Conservation (phyloP, 1,284 basidiomycete species). For the Neonothopanus nambi region DNA sequence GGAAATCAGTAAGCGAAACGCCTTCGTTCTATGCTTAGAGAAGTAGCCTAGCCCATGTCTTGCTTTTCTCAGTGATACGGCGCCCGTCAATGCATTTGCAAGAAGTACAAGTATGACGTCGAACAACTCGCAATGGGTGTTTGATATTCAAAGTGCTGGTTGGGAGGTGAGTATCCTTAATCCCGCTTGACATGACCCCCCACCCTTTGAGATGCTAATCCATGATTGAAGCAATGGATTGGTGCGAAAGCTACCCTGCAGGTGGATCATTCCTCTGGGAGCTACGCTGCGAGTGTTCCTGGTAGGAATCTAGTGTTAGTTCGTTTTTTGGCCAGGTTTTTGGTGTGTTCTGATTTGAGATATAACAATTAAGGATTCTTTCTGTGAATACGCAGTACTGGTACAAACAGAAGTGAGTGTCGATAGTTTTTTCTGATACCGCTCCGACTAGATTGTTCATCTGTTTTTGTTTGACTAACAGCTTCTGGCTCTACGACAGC, state of each 20-base stretch:
- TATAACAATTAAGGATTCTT: conserved; percentile 55
- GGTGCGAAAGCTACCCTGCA: conserved; percentile 35
- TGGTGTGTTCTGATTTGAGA: too few species aligned
- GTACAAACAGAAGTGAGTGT: conserved; percentile 50
- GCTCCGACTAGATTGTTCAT: conserved; percentile 5
- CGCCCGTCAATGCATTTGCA: conserved; percentile 50
- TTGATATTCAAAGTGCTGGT: conserved; percentile 44
- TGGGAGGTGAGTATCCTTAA: conserved; percentile 47
- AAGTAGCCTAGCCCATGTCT: background rate
- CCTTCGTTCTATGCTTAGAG: too few species aligned
- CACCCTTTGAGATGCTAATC: background rate
- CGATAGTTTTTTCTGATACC: background rate
- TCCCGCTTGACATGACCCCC: background rate
- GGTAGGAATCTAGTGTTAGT: conserved; percentile 44
- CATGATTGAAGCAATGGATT: conserved; percentile 42
- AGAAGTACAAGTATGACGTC: conserved; percentile 37
- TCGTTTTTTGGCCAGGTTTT: background rate
- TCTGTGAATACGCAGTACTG: conserved; percentile 60
- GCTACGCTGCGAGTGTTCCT: conserved; percentile 44
- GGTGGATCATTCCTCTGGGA: conserved; percentile 47
- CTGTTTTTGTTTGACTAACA: conserved; percentile 19
- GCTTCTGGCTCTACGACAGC: conserved; percentile 56
- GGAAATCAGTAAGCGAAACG: conserved; percentile 55
- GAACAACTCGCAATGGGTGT: conserved; percentile 46
- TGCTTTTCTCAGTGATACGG: conserved; percentile 38